Evolutionary conservation across 1,284 basidiomycete genomes (phyloP).

Genomic region (Marasmius oreades): DNA sequence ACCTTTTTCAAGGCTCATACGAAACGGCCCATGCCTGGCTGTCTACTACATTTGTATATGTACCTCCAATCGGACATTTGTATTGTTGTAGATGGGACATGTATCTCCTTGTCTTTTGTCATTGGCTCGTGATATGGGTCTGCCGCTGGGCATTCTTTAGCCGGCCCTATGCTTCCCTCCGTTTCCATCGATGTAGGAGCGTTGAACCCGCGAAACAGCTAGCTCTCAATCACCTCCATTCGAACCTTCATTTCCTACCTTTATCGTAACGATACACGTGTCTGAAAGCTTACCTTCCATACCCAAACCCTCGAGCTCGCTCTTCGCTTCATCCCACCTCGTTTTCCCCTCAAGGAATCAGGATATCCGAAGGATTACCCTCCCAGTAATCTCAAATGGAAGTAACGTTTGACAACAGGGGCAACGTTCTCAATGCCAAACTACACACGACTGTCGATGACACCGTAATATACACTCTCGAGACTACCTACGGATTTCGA

Average conservation of each 20-base stretch:
- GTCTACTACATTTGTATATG: no score
- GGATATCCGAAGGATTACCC: not conserved
- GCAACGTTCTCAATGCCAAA: slow-evolving; percentile 39
- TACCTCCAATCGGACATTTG: no score
- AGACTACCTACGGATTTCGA: slow-evolving; percentile 35
- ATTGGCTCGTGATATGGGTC: no score
- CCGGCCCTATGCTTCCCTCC: no score
- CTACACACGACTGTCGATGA: slow-evolving; percentile 38
- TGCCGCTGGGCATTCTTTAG: no score
- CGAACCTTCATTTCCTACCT: not conserved
- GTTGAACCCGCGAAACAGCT: no score
- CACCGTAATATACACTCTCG: slow-evolving; percentile 38
- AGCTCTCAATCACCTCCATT: no score
- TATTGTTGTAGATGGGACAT: no score
- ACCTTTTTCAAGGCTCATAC: no score
- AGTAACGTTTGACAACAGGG: slow-evolving; percentile 44
- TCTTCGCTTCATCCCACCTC: not conserved
- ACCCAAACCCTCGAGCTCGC: not conserved
- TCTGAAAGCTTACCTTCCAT: not conserved
- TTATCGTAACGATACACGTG: not conserved
- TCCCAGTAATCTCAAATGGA: slow-evolving; percentile 33
- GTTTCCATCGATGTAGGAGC: no score
- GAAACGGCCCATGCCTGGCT: no score
- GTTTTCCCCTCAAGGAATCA: not conserved
- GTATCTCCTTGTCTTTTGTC: no score